These are phyloP conservation scores for Triticum aestivum DNA, from an alignment of 176 grass and related monocot genomes.

Conservation along the genomic window DNA sequence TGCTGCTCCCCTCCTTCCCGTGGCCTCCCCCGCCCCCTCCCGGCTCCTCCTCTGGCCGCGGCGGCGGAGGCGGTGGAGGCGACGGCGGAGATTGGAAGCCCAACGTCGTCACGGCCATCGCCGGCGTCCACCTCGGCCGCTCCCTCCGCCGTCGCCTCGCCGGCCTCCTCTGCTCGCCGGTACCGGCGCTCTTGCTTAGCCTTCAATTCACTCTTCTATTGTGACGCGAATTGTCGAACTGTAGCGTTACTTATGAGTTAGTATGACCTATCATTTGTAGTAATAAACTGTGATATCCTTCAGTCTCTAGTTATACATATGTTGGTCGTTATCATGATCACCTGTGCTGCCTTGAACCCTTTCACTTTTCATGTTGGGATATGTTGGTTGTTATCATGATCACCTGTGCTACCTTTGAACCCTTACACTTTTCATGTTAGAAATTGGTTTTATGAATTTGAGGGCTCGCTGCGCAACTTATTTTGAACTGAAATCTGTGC, in stretches of 20 bases:
- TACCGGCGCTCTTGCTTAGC: background rate
- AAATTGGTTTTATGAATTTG: background rate
- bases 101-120: constrained; percentile 40
- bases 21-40: constrained; percentile 51
- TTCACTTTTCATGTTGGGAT: background rate
- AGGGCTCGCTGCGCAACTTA: background rate
- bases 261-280: background rate
- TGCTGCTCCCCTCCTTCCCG: constrained; percentile 39
- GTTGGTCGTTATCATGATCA: background rate
- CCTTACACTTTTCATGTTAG: background rate
- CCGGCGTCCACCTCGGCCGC: constrained; percentile 48
- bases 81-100: constrained; percentile 46
- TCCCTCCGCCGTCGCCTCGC: constrained; percentile 47
- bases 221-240: background rate
- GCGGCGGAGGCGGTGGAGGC: constrained; percentile 33
- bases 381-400: background rate
- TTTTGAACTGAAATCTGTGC: background rate
- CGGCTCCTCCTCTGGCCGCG: constrained; percentile 34
- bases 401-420: background rate
- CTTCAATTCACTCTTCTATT: background rate
- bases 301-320: background rate
- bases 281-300: background rate
- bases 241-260: background rate
- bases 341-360: background rate
- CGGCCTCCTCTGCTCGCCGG: constrained; percentile 46